Evolutionary conservation across 495 filamentous ascomycete genomes (phyloP).

Genomic region (Lepraria neglecta): DNA sequence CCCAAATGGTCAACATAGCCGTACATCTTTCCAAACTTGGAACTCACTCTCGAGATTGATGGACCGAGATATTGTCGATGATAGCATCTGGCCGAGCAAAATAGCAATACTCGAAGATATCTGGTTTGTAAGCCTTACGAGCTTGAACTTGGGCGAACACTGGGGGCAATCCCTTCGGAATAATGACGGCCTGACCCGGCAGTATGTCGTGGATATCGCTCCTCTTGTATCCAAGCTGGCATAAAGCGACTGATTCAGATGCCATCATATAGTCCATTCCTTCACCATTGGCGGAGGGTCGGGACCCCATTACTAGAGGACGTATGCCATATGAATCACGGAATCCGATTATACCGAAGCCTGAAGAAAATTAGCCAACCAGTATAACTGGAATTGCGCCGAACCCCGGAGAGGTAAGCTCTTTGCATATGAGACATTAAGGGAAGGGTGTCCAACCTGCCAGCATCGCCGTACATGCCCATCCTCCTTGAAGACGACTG

Average conservation of each 20-base stretch:
- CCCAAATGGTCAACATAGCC: neutral
- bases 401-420: no score
- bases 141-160: conserved; percentile 70
- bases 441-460: conserved; percentile 30
- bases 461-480: conserved; percentile 76
- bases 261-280: conserved; percentile 94
- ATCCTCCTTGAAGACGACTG: conserved; percentile 71
- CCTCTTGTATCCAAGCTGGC: conserved; percentile 68
- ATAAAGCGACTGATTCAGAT: conserved; percentile 88
- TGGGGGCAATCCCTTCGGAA: conserved; percentile 52
- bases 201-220: conserved; percentile 71
- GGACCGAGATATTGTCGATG: conserved; percentile 90
- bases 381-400: neutral
- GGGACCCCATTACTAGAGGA: conserved; percentile 75
- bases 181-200: conserved; percentile 90
- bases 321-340: conserved; percentile 86
- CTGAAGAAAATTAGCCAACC: conserved; percentile 30
- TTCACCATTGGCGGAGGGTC: conserved; percentile 56
- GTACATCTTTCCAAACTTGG: neutral
- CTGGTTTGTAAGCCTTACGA: conserved; percentile 53
- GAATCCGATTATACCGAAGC: conserved; percentile 85
- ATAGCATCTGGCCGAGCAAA: conserved; percentile 84
- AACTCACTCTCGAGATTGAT: conserved; percentile 62
- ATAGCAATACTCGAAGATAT: conserved; percentile 48
- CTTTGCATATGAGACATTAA: neutral